Conservation (phyloP, 768 basidiomycete species). For the Hygrocybe coccinea region DNA sequence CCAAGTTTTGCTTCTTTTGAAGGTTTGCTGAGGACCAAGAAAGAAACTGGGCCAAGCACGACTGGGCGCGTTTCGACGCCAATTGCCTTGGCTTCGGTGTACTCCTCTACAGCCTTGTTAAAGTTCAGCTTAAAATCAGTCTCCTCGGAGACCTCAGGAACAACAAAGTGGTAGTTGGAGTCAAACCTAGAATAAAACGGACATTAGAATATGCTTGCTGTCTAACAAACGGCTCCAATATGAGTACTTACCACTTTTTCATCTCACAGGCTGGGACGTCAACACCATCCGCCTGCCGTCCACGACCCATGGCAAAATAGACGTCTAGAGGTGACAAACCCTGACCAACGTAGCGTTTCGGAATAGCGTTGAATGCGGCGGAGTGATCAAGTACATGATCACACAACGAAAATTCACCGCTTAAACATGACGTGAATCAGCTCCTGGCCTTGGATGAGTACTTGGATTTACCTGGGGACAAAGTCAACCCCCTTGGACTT, state of each 20-base stretch:
- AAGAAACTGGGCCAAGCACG: conserved; percentile 91
- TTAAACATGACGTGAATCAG: conserved; percentile 32
- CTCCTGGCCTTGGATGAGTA: conserved; percentile 7
- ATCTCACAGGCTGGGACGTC: conserved; percentile 98
- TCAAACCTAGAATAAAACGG: conserved; percentile 66
- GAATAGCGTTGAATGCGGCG: conserved; percentile 92
- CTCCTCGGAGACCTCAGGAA: conserved; percentile 87
- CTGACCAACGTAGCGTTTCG: conserved; percentile 85
- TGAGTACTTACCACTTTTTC: conserved; percentile 88
- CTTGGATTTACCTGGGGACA: conserved; percentile 72
- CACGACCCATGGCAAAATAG: conserved; percentile 99
- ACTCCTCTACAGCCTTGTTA: conserved; percentile 94
- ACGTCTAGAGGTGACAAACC: conserved; percentile 86
- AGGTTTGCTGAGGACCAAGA: conserved; percentile 89
- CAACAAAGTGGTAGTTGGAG: conserved; percentile 98
- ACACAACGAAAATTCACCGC: conserved; percentile 97
- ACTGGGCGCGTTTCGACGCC: conserved; percentile 93
- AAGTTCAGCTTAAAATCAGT: conserved; percentile 92
- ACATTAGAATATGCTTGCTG: conserved; percentile 2
- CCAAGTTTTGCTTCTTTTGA: conserved; percentile 74
- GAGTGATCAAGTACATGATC: conserved; percentile 99
- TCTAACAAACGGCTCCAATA: conserved; percentile 1
- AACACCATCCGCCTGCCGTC: conserved; percentile 88
- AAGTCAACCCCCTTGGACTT: conserved; percentile 83
- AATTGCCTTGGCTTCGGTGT: conserved; percentile 86